These are phyloP conservation scores for Lanmaoa pseudosensibilis DNA, from an alignment of 768 basidiomycete species.

Conservation along the genomic window DNA sequence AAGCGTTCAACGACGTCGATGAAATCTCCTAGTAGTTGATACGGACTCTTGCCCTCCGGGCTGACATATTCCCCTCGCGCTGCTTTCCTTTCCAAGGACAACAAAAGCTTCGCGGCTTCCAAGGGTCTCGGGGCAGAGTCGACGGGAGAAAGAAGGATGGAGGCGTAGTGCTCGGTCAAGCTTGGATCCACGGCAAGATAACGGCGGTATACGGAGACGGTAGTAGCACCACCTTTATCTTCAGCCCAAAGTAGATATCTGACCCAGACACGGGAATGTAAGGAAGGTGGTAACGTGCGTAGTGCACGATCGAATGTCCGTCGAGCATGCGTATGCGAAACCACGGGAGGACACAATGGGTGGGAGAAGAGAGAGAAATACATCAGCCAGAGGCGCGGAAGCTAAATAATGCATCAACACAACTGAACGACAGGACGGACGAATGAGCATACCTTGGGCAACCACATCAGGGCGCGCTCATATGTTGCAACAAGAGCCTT, in stretches of 20 bases:
- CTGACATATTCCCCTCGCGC: slow-evolving; percentile 79
- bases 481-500: slow-evolving; percentile 81
- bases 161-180: slow-evolving; percentile 76
- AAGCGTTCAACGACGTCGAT: slow-evolving; percentile 88
- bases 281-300: slow-evolving; percentile 88
- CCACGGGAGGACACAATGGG: slow-evolving; percentile 77
- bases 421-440: neutral
- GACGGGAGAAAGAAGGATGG: slow-evolving; percentile 59
- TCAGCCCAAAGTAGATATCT: slow-evolving; percentile 94
- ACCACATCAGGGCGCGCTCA: slow-evolving; percentile 92
- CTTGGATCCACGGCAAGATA: slow-evolving; percentile 83
- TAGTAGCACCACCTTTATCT: slow-evolving; percentile 71
- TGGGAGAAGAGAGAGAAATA: slow-evolving; percentile 91
- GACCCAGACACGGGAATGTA: slow-evolving; percentile 91
- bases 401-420: slow-evolving; percentile 42
- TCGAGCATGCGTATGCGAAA: slow-evolving; percentile 89
- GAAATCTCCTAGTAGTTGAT: slow-evolving; percentile 91
- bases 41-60: slow-evolving; percentile 92
- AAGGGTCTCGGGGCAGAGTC: slow-evolving; percentile 74
- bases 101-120: slow-evolving; percentile 89
- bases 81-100: slow-evolving; percentile 82
- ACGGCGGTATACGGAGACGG: slow-evolving; percentile 81
- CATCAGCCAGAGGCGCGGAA: slow-evolving; percentile 92
- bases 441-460: slow-evolving; percentile 68
- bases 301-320: slow-evolving; percentile 93